Evolutionary conservation across 1,139 yeast genomes (phyloP).

Genomic region (Geotrichum bryndzae): DNA sequence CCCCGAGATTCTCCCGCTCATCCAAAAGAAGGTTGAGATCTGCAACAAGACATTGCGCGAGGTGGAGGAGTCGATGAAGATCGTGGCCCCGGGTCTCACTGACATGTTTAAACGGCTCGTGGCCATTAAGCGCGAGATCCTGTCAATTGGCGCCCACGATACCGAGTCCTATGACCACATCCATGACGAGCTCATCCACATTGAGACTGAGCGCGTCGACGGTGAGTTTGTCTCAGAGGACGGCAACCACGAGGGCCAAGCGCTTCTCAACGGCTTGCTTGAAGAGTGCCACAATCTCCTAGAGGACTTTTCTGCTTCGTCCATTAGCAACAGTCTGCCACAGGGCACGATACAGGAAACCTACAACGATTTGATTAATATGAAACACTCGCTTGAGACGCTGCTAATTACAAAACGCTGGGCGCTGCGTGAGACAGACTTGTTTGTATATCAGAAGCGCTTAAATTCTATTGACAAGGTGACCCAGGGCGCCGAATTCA

Average conservation of each 20-base stretch:
- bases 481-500: no score
- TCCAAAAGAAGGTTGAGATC: conserved; percentile 27
- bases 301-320: conserved; percentile 62
- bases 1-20: conserved; percentile 29
- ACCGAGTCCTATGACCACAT: conserved; percentile 26
- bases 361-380: conserved; percentile 50
- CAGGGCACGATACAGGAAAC: no score
- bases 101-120: conserved; percentile 37
- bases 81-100: conserved; percentile 32
- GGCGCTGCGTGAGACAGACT: conserved; percentile 93
- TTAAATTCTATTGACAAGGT: conserved; percentile 42
- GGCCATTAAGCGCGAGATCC: conserved; percentile 48
- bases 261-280: conserved; percentile 42
- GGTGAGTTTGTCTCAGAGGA: conserved; percentile 40
- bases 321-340: conserved; percentile 42
- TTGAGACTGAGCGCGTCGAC: conserved; percentile 42
- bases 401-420: conserved; percentile 86
- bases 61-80: conserved; percentile 29
- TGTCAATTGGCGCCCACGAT: conserved; percentile 43
- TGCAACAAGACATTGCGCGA: conserved; percentile 27
- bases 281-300: conserved; percentile 78
- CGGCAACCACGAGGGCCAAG: conserved; percentile 45
- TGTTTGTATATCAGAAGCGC: conserved; percentile 68
- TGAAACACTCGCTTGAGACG: conserved; percentile 72
- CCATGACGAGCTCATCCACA: conserved; percentile 33